phyloP scores from a whole-genome alignment of 495 filamentous ascomycete species.

The Margaritispora aquatica region DNA sequence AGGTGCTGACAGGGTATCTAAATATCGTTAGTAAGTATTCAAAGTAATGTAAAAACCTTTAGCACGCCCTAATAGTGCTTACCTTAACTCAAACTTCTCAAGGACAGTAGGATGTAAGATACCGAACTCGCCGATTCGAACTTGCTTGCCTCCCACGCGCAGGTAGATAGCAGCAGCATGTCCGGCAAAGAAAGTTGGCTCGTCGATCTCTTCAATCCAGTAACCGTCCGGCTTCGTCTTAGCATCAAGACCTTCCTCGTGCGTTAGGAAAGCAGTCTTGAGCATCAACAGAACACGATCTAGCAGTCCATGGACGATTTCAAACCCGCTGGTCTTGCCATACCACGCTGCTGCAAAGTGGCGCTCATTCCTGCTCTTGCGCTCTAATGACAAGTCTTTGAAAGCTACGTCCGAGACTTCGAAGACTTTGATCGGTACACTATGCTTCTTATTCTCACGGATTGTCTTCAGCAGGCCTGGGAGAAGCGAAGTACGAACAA shows the following conservation, averaged over 20 bases:
- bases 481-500: constrained; percentile 84
- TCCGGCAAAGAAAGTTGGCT: constrained; percentile 85
- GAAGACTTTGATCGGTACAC: constrained; percentile 87
- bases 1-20: constrained; percentile 84
- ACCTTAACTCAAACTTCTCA: constrained; percentile 89
- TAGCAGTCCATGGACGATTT: constrained; percentile 89
- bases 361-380: constrained; percentile 83
- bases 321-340: constrained; percentile 93
- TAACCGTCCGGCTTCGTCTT: constrained; percentile 60
- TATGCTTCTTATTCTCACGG: constrained; percentile 87
- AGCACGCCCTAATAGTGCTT: constrained; percentile 14
- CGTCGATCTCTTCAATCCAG: constrained; percentile 88
- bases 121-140: constrained; percentile 79
- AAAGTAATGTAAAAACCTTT: constrained; percentile 17
- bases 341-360: constrained; percentile 95
- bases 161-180: constrained; percentile 80
- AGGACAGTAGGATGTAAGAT: constrained; percentile 90
- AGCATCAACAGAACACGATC: constrained; percentile 94
- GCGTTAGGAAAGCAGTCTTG: constrained; percentile 67
- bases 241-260: constrained; percentile 60
- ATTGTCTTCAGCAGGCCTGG: constrained; percentile 94
- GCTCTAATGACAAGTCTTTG: constrained; percentile 73
- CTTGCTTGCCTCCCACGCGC: constrained; percentile 60
- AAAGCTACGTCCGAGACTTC: constrained; percentile 89
- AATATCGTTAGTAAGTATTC: neutral